These are phyloP conservation scores for Phytophthora uliginosa DNA, from an alignment of 352 stramenopile genomes.

Conservation along the genomic window DNA sequence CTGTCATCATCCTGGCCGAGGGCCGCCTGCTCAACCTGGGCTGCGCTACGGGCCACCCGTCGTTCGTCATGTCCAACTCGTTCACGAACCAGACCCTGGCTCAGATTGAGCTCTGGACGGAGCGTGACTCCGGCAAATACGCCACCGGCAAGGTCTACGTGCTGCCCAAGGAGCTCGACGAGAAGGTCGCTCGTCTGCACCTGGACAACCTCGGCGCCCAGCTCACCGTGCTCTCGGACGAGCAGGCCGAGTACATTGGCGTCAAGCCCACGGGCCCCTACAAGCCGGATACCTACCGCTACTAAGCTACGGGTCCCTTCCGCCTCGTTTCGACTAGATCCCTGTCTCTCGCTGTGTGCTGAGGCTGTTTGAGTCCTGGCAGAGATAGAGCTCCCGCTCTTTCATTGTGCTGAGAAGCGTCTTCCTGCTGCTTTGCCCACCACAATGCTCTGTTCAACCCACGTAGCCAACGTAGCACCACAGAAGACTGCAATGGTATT, in stretches of 20 bases:
- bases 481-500: slow-evolving; percentile 16
- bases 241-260: slow-evolving; percentile 99
- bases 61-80: slow-evolving; percentile 99
- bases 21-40: slow-evolving; percentile 98
- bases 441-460: slow-evolving; percentile 41
- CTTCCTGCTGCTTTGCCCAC: slow-evolving; percentile 35
- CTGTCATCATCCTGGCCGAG: slow-evolving; percentile 98
- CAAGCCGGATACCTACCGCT: slow-evolving; percentile 99
- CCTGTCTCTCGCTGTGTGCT: not conserved
- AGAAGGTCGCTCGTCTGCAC: slow-evolving; percentile 99
- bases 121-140: slow-evolving; percentile 97
- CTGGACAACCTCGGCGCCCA: slow-evolving; percentile 96
- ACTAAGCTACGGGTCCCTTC: slow-evolving; percentile 85
- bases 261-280: slow-evolving; percentile 95
- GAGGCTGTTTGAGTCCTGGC: slow-evolving; percentile 24
- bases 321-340: not conserved
- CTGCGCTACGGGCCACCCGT: slow-evolving; percentile 99
- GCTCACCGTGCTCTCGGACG: slow-evolving; percentile 95
- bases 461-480: slow-evolving; percentile 16
- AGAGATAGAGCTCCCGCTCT: slow-evolving; percentile 39
- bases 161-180: slow-evolving; percentile 98
- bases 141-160: slow-evolving; percentile 97
- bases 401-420: slow-evolving; percentile 48
- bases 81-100: slow-evolving; percentile 99
- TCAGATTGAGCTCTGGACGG: slow-evolving; percentile 99